Percentiles rank a stretch among this genome's conserved stretches.
These are phyloP conservation scores for Solanum paucissectum DNA, from an alignment of 257 asterid genomes.

Conservation along the genomic window DNA sequence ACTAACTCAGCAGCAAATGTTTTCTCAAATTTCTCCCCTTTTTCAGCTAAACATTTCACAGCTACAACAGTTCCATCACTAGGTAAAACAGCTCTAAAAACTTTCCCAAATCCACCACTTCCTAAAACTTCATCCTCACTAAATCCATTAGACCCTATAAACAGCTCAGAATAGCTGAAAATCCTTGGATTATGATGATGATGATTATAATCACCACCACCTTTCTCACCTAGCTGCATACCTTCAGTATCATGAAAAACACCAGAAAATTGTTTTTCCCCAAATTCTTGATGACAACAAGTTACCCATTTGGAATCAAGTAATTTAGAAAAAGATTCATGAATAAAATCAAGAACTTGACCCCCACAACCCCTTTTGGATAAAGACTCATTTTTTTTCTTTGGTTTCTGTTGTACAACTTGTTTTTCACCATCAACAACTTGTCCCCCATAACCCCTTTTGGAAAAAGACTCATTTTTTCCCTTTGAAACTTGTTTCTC, in stretches of 20 bases:
- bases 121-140: conserved; percentile 46
- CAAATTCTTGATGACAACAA: conserved; percentile 18
- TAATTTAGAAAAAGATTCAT: conserved; percentile 21
- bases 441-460: conserved; percentile 14
- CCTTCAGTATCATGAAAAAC: conserved; percentile 72
- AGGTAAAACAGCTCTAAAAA: conserved; percentile 65
- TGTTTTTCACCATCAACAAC: conserved; percentile 1
- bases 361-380: conserved; percentile 18
- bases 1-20: conserved; percentile 81
- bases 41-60: conserved; percentile 75
- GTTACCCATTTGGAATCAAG: conserved; percentile 30
- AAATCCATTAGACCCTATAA: conserved; percentile 70
- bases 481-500: neutral
- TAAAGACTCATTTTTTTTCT: neutral
- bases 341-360: conserved; percentile 19
- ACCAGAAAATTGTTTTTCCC: conserved; percentile 15
- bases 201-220: conserved; percentile 26
- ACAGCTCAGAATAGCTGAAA: conserved; percentile 84
- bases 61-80: conserved; percentile 84
- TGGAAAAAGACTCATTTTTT: neutral
- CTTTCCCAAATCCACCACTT: conserved; percentile 86
- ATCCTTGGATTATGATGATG: conserved; percentile 51
- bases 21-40: conserved; percentile 70
- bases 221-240: conserved; percentile 23
- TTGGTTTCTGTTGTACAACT: neutral